Evolutionary conservation across 805 yeast species (phyloP).

Genomic region (Ogataea methanolica): DNA sequence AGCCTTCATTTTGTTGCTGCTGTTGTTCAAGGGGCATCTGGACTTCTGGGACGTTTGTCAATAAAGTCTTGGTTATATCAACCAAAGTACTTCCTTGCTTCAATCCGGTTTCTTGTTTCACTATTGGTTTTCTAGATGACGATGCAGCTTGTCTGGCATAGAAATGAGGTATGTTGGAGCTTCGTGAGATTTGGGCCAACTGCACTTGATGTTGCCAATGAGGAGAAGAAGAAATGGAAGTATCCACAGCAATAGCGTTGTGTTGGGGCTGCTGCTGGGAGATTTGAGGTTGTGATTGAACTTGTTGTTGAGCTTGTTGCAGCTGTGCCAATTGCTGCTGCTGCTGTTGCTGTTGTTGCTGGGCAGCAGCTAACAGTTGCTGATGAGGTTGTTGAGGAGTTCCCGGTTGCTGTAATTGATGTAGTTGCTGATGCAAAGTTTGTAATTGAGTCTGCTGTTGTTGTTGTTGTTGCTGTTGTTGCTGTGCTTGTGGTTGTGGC

Average conservation of each 20-base stretch:
- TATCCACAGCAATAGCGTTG: conserved; percentile 32
- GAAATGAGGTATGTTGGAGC: conserved; percentile 64
- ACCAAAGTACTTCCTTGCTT: conserved; percentile 30
- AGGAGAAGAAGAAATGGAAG: conserved; percentile 31
- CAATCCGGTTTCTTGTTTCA: conserved; percentile 34
- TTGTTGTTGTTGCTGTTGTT: conserved; percentile 13
- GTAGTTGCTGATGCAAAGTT: conserved; percentile 20
- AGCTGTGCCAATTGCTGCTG: conserved; percentile 5
- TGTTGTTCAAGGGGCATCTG: conserved; percentile 20
- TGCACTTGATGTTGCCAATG: conserved; percentile 81
- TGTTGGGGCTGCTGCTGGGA: conserved; percentile 21
- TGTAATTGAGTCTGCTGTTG: conserved; percentile 21
- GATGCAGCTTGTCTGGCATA: conserved; percentile 83
- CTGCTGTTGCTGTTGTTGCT: conserved; percentile 6
- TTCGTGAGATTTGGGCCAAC: conserved; percentile 66
- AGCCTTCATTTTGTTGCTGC: conserved; percentile 31
- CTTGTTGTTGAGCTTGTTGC: conserved; percentile 16
- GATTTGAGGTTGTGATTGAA: conserved; percentile 17
- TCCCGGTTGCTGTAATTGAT: conserved; percentile 22
- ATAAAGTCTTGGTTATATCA: conserved; percentile 36
- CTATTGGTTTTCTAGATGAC: conserved; percentile 43
- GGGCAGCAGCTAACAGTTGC: conserved; percentile 14
- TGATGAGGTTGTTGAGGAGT: conserved; percentile 18
- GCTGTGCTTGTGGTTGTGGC: background rate
- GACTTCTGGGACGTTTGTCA: conserved; percentile 30